Evolutionary conservation across 225 moss, liverwort and hornwort genomes (phyloP), one percentile per base, ranked within the genome.

Genomic region (Marchantia paleacea): DNA sequence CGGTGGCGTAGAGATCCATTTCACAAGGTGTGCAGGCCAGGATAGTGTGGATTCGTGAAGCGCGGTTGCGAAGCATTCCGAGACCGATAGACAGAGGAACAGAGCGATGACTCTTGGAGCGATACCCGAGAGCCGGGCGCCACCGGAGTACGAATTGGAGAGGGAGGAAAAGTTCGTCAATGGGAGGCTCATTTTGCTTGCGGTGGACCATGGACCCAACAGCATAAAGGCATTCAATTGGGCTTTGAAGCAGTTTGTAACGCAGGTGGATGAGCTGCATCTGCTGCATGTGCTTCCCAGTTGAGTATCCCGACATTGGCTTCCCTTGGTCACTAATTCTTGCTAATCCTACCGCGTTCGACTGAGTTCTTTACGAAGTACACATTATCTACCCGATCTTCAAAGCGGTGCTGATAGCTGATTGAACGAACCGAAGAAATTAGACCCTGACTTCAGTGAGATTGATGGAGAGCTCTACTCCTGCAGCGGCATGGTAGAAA

Each of bases 271-370:
- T 79, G 91, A 86, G 55, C 67, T 96, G 15, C 78, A 94, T 74
- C 90, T 96, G 52, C 12, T 96, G 31, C 89, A 96, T 80, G 91
- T 96, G 57, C 74, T 94, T 87, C 90, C 94, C 76, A 83, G 84
- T 79, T 84, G 84, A 82, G 81, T 87, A 79, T 78, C 75, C 39
- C 39, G 39, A 39, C 39, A 39, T 39, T 39, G 39, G 39, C 39
- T 19, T 48, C 9, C 48, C 13, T 12, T 24, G 18, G 3, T 29
- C 19, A 22, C 39, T 52, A 8, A n/a, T 22, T 70, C 28, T 49
- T 19, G 20, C 50, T 10, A 1, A 49, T 18, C 39, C 22, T 20
- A 0, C 28, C 28, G 47, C 48, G 20, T 3, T 8, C 20, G 50
- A 50, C 0, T 19, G 50, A 20, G 14, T 10, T 10, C 55, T 55